These are phyloP conservation scores for Jackrogersella multiformis DNA, from an alignment of 495 filamentous ascomycete species.

Conservation along the genomic window DNA sequence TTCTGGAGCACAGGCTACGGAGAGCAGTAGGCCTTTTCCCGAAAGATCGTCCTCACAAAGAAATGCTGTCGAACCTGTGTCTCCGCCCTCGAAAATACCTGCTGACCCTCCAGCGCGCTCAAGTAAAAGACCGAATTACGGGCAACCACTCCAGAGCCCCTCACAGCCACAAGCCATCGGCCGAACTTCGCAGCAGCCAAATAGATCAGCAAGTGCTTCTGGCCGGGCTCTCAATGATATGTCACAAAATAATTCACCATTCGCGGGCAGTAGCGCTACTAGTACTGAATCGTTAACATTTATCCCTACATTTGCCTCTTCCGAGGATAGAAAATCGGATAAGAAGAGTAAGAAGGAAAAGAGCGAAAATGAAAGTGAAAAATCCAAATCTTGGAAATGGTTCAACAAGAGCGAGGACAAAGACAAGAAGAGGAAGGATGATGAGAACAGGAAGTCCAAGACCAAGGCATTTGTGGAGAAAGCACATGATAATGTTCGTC, in stretches of 20 bases:
- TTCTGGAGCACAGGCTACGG: slow-evolving; percentile 33
- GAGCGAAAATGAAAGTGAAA: slow-evolving; percentile 55
- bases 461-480: slow-evolving; percentile 62
- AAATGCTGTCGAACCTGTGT: slow-evolving; percentile 27
- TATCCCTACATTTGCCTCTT: slow-evolving; percentile 74
- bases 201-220: slow-evolving; percentile 29
- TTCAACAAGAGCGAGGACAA: slow-evolving; percentile 67
- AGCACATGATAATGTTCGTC: slow-evolving; percentile 74
- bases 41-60: slow-evolving; percentile 66
- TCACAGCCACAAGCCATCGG: slow-evolving; percentile 32
- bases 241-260: slow-evolving; percentile 66
- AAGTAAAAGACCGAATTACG: slow-evolving; percentile 54
- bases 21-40: slow-evolving; percentile 50
- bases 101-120: slow-evolving; percentile 60
- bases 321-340: slow-evolving; percentile 68
- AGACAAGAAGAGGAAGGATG: slow-evolving; percentile 67
- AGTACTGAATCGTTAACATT: slow-evolving; percentile 83
- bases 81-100: slow-evolving; percentile 37
- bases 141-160: slow-evolving; percentile 44
- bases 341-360: slow-evolving; percentile 76
- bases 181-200: slow-evolving; percentile 23
- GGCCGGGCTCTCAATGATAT: slow-evolving; percentile 68
- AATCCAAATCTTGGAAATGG: slow-evolving; percentile 50
- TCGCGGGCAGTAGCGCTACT: slow-evolving; percentile 72
- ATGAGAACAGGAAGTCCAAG: slow-evolving; percentile 67